Evolutionary conservation across 345 rosid genomes (phyloP), one percentile per base, ranked within the genome.

Genomic region (Excoecaria cochinchinensis): DNA sequence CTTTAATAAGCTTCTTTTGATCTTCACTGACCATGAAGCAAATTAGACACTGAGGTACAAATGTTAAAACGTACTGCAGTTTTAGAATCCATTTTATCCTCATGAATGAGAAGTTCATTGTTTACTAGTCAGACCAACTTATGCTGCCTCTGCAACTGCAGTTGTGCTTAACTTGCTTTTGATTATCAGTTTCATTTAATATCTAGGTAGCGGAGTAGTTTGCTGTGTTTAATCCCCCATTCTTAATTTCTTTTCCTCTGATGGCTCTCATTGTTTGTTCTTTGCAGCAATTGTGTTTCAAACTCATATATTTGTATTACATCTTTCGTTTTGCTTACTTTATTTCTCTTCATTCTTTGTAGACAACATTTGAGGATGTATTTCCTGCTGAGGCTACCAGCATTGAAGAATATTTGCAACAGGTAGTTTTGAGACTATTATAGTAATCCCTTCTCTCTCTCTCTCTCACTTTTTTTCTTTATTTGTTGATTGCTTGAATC

Each of bases 311-410:
- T 63, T 16, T 21, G 16, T 63, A 25, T 52, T 9, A 19, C 19
- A 0, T 58, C 48, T 68, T 67, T 72, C 12, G 15, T 19, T 53
- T 74, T 44, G 50, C 62, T 48, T 3, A 22, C 66, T 75, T 19
- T 11, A 42, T 74, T 59, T 39, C 40, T 53, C 4, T 16, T 39
- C 72, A 77, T 44, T 75, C 74, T 52, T 74, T 76, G 57, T 58
- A 95, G 99, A 89, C 97, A 14, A 89, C 97, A 48, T 95, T 93
- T 75, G 99, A 95, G 84, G 99, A 95, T 86, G 99, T 93, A 56
- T 93, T 95, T 84, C 97, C 99, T 16, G 93, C 93, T 40, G 99
- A 95, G 84, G 98, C 98, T 0, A 90, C 95, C 0, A 93, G 92
- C 57, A 87, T 95, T 74, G 99, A 95, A 83, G 99, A 95, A 78